Evolutionary conservation across 768 basidiomycete species (phyloP).

Genomic region (Trametes maxima): DNA sequence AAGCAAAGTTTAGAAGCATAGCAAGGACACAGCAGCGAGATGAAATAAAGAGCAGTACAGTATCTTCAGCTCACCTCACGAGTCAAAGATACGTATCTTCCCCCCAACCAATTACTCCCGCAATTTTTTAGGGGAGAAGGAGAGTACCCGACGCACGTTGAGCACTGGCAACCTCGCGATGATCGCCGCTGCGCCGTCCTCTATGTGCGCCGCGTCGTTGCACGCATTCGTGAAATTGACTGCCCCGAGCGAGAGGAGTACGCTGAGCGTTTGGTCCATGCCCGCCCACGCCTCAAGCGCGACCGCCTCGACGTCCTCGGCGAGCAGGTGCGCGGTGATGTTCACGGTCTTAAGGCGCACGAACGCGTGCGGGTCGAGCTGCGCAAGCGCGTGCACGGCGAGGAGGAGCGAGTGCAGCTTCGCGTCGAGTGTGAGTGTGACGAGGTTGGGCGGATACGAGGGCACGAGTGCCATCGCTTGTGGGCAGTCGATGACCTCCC

Average conservation of each 20-base stretch:
- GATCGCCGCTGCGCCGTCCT: conserved; percentile 7
- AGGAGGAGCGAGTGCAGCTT: conserved; percentile 17
- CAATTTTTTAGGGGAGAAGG: conserved; percentile 7
- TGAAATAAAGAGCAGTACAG: too few species aligned
- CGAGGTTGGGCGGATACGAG: conserved; percentile 7
- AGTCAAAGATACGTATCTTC: too few species aligned
- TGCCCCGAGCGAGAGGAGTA: conserved; percentile 14
- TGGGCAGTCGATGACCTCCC: conserved; percentile 8
- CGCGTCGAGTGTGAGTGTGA: conserved; percentile 19
- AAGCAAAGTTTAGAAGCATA: too few species aligned
- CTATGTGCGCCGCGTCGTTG: conserved; percentile 5
- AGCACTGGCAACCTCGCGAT: conserved; percentile 9
- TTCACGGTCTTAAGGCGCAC: conserved; percentile 12
- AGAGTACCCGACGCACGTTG: conserved; percentile 6
- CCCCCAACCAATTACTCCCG: neutral
- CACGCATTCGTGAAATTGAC: conserved; percentile 18
- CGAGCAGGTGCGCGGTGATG: conserved; percentile 8
- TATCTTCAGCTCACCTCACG: too few species aligned
- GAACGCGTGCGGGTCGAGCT: conserved; percentile 17
- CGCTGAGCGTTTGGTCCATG: conserved; percentile 19
- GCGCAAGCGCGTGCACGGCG: conserved; percentile 8
- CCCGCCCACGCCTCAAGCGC: conserved; percentile 5
- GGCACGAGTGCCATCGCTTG: conserved; percentile 7
- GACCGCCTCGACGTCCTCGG: conserved; percentile 7
- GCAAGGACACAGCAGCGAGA: too few species aligned